These are phyloP conservation scores for Claviceps monticola DNA, from an alignment of 2,329 filamentous ascomycete species.

Conservation along the genomic window DNA sequence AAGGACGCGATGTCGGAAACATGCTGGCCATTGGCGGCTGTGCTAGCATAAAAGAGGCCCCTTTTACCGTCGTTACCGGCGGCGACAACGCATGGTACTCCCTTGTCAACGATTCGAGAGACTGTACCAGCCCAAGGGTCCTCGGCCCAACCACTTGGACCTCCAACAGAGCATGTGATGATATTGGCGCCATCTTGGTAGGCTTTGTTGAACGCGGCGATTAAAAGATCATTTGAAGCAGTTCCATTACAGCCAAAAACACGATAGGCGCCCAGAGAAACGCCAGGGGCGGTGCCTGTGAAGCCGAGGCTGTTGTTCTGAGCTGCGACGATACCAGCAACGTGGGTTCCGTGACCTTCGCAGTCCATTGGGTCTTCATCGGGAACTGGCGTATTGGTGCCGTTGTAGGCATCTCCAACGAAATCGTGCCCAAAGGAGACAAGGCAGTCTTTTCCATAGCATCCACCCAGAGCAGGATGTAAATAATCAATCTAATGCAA, in stretches of 20 bases:
- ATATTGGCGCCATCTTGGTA: slow-evolving; percentile 46
- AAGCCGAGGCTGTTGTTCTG: slow-evolving; percentile 39
- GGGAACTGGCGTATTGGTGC: slow-evolving; percentile 25
- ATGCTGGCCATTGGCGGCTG: slow-evolving; percentile 31
- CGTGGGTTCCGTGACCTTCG: slow-evolving; percentile 46
- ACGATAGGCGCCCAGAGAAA: slow-evolving; percentile 40
- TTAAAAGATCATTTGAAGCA: slow-evolving; percentile 42
- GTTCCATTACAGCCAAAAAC: slow-evolving; percentile 42
- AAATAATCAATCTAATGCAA: slow-evolving; percentile 40
- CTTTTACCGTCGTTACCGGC: slow-evolving; percentile 34
- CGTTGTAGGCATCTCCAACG: slow-evolving; percentile 42
- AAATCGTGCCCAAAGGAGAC: slow-evolving; percentile 44
- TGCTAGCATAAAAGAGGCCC: slow-evolving; percentile 36
- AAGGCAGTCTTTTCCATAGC: slow-evolving; percentile 45
- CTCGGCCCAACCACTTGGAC: slow-evolving; percentile 36
- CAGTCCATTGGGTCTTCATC: slow-evolving; percentile 42
- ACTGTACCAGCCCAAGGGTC: slow-evolving; percentile 36
- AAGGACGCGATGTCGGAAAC: slow-evolving; percentile 36
- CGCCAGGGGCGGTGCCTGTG: slow-evolving; percentile 42
- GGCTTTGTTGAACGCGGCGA: slow-evolving; percentile 44
- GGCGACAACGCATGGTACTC: slow-evolving; percentile 38
- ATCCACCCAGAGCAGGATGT: slow-evolving; percentile 49
- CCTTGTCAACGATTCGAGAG: slow-evolving; percentile 38
- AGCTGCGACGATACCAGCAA: slow-evolving; percentile 48
- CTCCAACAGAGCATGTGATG: slow-evolving; percentile 42